Base-by-base conservation (phyloP, 805 yeast species). In the Hermanozyma aechmeae region DNA sequence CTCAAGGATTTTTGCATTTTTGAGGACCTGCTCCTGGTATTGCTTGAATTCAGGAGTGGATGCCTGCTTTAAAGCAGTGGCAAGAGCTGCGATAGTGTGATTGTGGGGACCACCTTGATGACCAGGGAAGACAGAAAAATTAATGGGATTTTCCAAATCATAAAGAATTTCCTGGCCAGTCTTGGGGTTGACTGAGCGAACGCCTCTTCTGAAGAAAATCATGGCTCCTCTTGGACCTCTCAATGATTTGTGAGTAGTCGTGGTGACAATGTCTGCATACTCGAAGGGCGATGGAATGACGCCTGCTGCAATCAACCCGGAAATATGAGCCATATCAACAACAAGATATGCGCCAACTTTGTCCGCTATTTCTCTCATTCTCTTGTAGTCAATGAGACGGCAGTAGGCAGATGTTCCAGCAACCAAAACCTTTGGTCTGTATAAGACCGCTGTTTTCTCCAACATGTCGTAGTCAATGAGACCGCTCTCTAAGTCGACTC, bases 91-190 rank as follows among this genome's bases (percentile, higher is more conserved):
- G 51, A 89, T 89, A 46, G 97, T 89, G 63, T 89, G 96, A 68
- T 89, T 89, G 62, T 89, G 97, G 44, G 98, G 98, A 53, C 98
- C 98, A 68, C 98, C 98, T 69, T 89, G 98, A 60, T 89, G 97
- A 41, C 94, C 97, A 45, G 98, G 98, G 83, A 89, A 89, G 32
- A 89, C 97, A 18, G 96, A 84, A 54, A 89, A 89, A 72, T 89
- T 89, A 61, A 89, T 86, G 55, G 76, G 80, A 53, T 76, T 75
- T 61, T 89, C 97, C 51, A 89, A 73, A 48, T 89, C 96, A 56
- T 85, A 87, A 29, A 70, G 63, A 32, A 80, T 66, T 61, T 84
- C 87, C 58, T 82, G 83, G 42, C 96, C 96, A 44, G 76, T 75
- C 69, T 83, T 84, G 48, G 22, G 77, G 45, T 56, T 78, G 42